Percentiles rank a stretch among this genome's conserved stretches.
These are phyloP conservation scores for Colletotrichum scovillei DNA, from an alignment of 2,329 filamentous ascomycete genomes.

Conservation along the genomic window DNA sequence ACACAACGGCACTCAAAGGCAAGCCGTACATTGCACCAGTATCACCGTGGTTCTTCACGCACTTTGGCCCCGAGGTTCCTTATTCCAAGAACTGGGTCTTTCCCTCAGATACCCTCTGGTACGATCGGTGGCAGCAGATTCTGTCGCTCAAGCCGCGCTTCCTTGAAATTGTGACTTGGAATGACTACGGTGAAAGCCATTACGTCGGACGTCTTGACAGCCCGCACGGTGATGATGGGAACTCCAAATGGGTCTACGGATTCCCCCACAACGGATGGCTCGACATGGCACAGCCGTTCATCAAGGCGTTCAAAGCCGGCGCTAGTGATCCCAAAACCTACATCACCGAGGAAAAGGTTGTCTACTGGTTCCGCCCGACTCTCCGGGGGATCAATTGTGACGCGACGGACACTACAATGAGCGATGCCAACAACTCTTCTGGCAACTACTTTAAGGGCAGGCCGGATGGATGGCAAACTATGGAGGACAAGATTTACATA, in stretches of 20 bases:
- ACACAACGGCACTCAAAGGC: conserved; percentile 47
- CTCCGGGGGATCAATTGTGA: not conserved
- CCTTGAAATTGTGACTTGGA: conserved; percentile 58
- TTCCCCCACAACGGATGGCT: conserved; percentile 63
- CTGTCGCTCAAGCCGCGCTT: conserved; percentile 58
- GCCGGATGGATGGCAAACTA: not conserved
- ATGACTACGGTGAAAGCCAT: conserved; percentile 66
- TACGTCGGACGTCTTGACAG: conserved; percentile 59
- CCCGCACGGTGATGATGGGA: conserved; percentile 54
- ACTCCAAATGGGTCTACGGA: conserved; percentile 60
- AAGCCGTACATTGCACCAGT: conserved; percentile 62
- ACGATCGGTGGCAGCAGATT: conserved; percentile 65
- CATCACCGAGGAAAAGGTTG: conserved; percentile 46
- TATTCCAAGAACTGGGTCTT: conserved; percentile 69
- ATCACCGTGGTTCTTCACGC: conserved; percentile 59
- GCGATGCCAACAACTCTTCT: not conserved
- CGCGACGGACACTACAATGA: not conserved
- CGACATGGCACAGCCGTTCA: conserved; percentile 64
- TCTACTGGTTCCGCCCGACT: not conserved
- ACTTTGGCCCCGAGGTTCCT: conserved; percentile 51
- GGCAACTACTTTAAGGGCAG: not conserved
- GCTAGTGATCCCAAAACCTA: conserved; percentile 50
- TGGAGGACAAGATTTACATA: not conserved
- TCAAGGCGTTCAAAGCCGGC: conserved; percentile 62
- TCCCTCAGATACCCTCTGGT: conserved; percentile 68